Conservation (phyloP, 768 basidiomycete genomes). For the Cystofilobasidium bisporidii region DNA sequence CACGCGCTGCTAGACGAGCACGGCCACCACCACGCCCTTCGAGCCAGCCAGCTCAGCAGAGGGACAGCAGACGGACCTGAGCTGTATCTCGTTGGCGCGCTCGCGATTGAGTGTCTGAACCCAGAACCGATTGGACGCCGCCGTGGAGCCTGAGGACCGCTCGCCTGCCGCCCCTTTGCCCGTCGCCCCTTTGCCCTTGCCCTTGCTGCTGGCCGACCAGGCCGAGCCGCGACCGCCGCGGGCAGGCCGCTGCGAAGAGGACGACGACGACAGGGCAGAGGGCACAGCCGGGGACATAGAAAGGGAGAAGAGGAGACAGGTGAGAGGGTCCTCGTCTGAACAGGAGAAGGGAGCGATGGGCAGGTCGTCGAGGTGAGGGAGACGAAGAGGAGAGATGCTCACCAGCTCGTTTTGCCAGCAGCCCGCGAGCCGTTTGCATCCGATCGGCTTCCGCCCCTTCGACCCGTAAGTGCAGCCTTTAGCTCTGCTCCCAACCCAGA, state of each 20-base stretch:
- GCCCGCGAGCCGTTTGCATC: too few relatives aligned
- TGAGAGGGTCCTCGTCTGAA: too few relatives aligned
- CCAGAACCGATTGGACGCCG: not conserved
- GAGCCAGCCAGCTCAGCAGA: too few relatives aligned
- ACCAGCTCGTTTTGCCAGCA: too few relatives aligned
- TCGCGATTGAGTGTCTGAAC: conserved; percentile 1
- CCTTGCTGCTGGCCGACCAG: not conserved
- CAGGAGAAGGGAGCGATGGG: not conserved
- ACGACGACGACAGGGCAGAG: not conserved
- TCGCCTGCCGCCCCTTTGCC: too few relatives aligned
- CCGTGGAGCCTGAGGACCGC: not conserved
- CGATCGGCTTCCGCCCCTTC: too few relatives aligned
- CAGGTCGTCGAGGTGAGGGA: too few relatives aligned
- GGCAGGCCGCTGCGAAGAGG: not conserved
- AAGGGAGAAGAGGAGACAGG: not conserved
- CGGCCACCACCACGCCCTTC: too few relatives aligned
- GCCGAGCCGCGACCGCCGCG: not conserved
- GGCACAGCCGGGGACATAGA: not conserved
- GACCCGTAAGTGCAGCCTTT: too few relatives aligned
- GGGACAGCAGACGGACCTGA: not conserved
- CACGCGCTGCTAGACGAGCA: too few relatives aligned
- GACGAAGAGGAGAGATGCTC: too few relatives aligned
- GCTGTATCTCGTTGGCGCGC: not conserved
- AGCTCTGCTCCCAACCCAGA: too few relatives aligned
- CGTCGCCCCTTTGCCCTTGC: not conserved